phyloP scores from a whole-genome alignment of 306 rosid genomes.

The Vigna unguiculata region DNA sequence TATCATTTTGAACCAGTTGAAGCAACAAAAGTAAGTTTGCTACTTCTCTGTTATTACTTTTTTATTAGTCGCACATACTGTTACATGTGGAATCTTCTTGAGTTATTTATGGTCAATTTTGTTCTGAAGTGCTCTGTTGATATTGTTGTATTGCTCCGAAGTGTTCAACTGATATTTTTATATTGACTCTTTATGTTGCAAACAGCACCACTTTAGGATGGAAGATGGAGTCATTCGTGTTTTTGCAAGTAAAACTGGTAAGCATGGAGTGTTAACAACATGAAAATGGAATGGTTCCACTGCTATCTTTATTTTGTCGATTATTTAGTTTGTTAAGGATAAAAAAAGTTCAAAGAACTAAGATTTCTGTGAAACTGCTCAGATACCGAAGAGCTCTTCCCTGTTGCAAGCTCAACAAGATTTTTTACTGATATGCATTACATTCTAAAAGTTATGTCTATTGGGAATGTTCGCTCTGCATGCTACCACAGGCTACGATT shows the following conservation, averaged over 20 bases:
- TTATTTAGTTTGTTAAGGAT: conserved; percentile 22
- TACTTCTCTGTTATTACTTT: conserved; percentile 16
- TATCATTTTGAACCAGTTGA: conserved; percentile 58
- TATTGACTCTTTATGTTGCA: conserved; percentile 40
- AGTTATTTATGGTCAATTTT: conserved; percentile 21
- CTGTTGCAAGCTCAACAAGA: conserved; percentile 74
- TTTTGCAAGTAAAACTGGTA: conserved; percentile 74
- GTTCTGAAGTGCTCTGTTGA: conserved; percentile 27
- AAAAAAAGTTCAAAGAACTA: conserved; percentile 5
- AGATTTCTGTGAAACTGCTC: conserved; percentile 37
- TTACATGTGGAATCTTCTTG: conserved; percentile 31
- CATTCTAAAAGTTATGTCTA: conserved; percentile 74
- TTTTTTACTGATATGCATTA: conserved; percentile 89
- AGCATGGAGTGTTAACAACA: conserved; percentile 34
- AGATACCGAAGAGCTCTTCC: conserved; percentile 77
- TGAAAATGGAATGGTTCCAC: conserved; percentile 18
- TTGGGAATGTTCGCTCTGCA: conserved; percentile 78
- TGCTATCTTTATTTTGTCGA: conserved; percentile 11
- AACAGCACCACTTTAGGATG: conserved; percentile 76
- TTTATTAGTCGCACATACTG: conserved; percentile 35
- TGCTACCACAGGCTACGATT: conserved; percentile 83
- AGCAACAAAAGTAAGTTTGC: conserved; percentile 54
- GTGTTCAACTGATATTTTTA: conserved; percentile 32
- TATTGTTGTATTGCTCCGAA: conserved; percentile 33
- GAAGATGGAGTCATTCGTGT: conserved; percentile 78